Base-by-base conservation (phyloP, 2,329 filamentous ascomycete genomes). In the Fusarium nisikadoi region DNA sequence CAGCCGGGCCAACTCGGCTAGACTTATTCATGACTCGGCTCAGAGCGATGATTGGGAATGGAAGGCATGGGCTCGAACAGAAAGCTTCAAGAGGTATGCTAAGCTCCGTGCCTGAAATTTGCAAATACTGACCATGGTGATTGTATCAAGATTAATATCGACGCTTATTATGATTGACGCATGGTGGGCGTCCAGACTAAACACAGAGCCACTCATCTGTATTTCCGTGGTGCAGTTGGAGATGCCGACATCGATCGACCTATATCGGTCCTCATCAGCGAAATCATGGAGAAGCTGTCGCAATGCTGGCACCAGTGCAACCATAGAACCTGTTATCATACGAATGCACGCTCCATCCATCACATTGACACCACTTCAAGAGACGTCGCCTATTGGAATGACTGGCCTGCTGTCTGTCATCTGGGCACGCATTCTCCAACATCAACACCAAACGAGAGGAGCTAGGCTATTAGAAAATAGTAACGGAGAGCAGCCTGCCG, bases 1-100 rank as follows among this genome's bases (percentile, higher is more conserved):
- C 2, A 20, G 2, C 4, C 27, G 20, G 8, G 38, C 38, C 3
- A 45, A 9, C 2, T 55, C 29, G 13, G 23, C 10, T 6, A 62
- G 47, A 19, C 5, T 36, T 2, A 11, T n/a, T 12, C 45, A 39
- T 33, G 45, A 36, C 23, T 38, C 42, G 20, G 16, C 38, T 2
- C 20, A 55, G 2, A 55, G 23, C 6, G 53, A 55, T 4, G 53
- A 55, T 1, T 45, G 36, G 53, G 27, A n/a, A 1, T 69, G 66
- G 66, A 68, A 69, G 5, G 36, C 57, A 6, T 68, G 66, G 66
- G 66, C 66, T 13, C 29, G 66, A 20, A 38, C 42, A 2, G 47
- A 62, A 43, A 47, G 41, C 3, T 33, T 36, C 1, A 38, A 38
- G 9, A 45, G 46, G 43, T 43, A 36, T n/a, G 33, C 7, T 3